These are phyloP conservation scores for Bolboschoenus planiculmis DNA, from an alignment of 176 grass and related monocot genomes.

Conservation along the genomic window DNA sequence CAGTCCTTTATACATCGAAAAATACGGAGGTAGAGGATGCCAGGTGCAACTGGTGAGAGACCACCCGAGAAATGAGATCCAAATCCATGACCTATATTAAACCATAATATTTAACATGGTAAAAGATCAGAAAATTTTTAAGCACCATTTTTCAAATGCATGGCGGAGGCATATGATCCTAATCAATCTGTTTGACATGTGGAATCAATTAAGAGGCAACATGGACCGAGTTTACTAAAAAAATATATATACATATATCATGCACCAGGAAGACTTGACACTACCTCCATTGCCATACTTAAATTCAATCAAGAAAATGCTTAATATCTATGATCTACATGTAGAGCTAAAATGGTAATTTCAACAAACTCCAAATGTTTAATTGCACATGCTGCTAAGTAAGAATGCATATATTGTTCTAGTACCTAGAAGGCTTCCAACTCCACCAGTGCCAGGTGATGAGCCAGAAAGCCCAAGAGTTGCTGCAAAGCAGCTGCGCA, in stretches of 20 bases:
- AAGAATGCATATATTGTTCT: not conserved
- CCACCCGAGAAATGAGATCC: constrained; percentile 82
- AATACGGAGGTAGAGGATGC: constrained; percentile 83
- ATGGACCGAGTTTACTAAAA: too few species aligned
- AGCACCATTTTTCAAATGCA: not conserved
- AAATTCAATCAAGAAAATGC: not conserved
- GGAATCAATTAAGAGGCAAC: not conserved
- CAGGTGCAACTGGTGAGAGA: constrained; percentile 80
- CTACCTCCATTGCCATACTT: not conserved
- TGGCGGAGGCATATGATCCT: not conserved
- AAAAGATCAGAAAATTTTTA: not conserved
- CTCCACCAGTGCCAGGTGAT: constrained; percentile 51
- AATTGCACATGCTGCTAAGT: not conserved
- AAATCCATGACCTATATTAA: constrained; percentile 55
- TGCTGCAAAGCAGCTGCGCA: constrained; percentile 72
- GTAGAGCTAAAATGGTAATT: not conserved
- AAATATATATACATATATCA: too few species aligned
- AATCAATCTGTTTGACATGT: not conserved
- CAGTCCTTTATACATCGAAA: constrained; percentile 95
- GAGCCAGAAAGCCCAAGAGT: constrained; percentile 56
- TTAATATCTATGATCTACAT: not conserved
- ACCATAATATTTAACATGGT: not conserved
- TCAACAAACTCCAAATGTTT: not conserved
- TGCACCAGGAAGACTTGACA: not conserved
- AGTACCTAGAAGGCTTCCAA: constrained; percentile 66